Conservation (phyloP, 306 rosid species). For the Lathyrus tuberosus region DNA sequence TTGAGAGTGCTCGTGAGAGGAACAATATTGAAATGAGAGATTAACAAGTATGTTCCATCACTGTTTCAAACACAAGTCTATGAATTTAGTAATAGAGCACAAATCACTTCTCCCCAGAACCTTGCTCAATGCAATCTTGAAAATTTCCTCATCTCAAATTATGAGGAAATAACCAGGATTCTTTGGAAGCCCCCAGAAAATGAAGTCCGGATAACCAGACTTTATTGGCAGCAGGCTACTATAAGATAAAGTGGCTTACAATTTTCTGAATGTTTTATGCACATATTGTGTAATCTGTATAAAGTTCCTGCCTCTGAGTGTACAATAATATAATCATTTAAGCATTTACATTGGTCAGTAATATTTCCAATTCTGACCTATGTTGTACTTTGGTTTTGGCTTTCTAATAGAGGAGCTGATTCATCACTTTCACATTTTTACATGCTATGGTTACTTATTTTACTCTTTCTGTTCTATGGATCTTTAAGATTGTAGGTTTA, state of each 20-base stretch:
- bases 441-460: constrained; percentile 19
- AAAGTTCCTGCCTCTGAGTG: constrained; percentile 1
- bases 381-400: constrained; percentile 11
- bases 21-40: constrained; percentile 4
- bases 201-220: background rate
- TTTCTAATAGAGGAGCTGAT: background rate
- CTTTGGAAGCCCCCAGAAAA: background rate
- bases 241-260: background rate
- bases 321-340: background rate
- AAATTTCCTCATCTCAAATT: background rate
- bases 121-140: constrained; percentile 11
- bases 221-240: constrained; percentile 20
- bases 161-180: background rate
- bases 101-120: background rate
- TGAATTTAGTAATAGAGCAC: background rate
- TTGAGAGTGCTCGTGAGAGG: background rate
- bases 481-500: constrained; percentile 9
- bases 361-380: background rate
- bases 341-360: constrained; percentile 4
- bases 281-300: background rate
- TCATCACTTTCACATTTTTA: background rate
- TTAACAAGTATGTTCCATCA: constrained; percentile 8
- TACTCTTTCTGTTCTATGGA: constrained; percentile 29
- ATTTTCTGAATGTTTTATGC: background rate
- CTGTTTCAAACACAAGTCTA: constrained; percentile 25